phyloP scores from a whole-genome alignment of 805 yeast genomes.

The Blastobotrys robertii region DNA sequence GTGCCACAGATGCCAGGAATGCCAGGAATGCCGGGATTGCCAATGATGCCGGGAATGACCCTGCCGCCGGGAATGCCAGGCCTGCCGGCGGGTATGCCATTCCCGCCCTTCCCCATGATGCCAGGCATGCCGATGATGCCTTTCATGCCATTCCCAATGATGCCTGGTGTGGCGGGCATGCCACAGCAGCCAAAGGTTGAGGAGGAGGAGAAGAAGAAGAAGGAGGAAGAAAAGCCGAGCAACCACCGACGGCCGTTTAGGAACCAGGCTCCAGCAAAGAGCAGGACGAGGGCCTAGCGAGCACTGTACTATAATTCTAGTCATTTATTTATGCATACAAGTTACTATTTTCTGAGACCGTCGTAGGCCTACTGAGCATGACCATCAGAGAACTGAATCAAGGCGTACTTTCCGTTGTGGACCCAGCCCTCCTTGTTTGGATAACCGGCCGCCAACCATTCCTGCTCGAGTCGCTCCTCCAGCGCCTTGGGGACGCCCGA shows the following conservation, averaged over 20 bases:
- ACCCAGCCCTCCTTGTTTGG: slow-evolving; percentile 75
- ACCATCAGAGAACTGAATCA: slow-evolving; percentile 51
- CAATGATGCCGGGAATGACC: slow-evolving; percentile 15
- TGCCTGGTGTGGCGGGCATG: slow-evolving; percentile 27
- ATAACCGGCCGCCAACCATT: slow-evolving; percentile 41
- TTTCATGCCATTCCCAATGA: slow-evolving; percentile 9
- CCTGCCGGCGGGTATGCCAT: too few relatives aligned
- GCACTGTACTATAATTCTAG: too few relatives aligned
- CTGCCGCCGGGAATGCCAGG: too few relatives aligned
- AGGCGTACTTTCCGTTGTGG: slow-evolving; percentile 90
- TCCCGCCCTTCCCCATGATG: slow-evolving; percentile 12
- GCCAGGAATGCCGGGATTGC: slow-evolving; percentile 23
- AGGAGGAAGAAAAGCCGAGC: too few relatives aligned
- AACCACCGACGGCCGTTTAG: too few relatives aligned
- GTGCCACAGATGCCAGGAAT: slow-evolving; percentile 19
- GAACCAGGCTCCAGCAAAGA: too few relatives aligned
- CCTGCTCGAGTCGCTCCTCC: slow-evolving; percentile 53
- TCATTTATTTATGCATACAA: too few relatives aligned
- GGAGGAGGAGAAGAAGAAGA: too few relatives aligned
- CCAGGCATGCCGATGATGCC: slow-evolving; percentile 16
- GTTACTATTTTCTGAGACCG: too few relatives aligned
- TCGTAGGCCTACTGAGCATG: too few relatives aligned
- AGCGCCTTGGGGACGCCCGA: slow-evolving; percentile 70
- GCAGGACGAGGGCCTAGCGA: too few relatives aligned
- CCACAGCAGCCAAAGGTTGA: too few relatives aligned